phyloP scores from a whole-genome alignment of 768 basidiomycete genomes.

The Suillus subalutaceus region DNA sequence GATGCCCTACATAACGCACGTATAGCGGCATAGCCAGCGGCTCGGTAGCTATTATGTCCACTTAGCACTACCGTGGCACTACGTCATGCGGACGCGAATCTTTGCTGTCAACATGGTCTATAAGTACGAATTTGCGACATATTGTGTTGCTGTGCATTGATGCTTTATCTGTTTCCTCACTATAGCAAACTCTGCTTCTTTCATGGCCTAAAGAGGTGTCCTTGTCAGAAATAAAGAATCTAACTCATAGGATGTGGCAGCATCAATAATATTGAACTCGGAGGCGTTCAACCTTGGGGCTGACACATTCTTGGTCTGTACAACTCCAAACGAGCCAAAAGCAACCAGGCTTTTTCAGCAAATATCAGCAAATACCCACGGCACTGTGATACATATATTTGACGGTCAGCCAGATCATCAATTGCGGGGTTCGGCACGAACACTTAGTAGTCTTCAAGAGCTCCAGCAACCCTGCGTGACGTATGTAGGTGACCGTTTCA shows the following conservation, averaged over 20 bases:
- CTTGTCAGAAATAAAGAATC: not conserved
- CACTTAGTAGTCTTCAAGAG: not conserved
- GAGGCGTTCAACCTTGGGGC: not conserved
- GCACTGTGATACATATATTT: not conserved
- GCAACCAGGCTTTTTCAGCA: not conserved
- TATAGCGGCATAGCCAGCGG: no score
- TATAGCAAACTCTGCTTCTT: no score
- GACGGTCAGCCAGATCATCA: not conserved
- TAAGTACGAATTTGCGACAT: no score
- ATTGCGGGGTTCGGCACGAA: not conserved
- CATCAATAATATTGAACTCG: not conserved
- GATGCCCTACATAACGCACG: no score
- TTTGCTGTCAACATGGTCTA: no score
- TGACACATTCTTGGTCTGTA: not conserved
- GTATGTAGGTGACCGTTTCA: not conserved
- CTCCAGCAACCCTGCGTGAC: not conserved
- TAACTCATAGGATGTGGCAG: not conserved
- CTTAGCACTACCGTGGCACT: no score
- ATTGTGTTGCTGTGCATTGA: no score
- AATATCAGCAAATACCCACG: not conserved
- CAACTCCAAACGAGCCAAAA: not conserved
- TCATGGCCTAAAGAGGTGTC: no score
- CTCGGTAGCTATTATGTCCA: no score
- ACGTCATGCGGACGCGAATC: no score
- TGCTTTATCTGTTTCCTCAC: no score